These are phyloP conservation scores for Metroxylon sagu DNA, from an alignment of 176 grass and related monocot genomes.

Conservation along the genomic window DNA sequence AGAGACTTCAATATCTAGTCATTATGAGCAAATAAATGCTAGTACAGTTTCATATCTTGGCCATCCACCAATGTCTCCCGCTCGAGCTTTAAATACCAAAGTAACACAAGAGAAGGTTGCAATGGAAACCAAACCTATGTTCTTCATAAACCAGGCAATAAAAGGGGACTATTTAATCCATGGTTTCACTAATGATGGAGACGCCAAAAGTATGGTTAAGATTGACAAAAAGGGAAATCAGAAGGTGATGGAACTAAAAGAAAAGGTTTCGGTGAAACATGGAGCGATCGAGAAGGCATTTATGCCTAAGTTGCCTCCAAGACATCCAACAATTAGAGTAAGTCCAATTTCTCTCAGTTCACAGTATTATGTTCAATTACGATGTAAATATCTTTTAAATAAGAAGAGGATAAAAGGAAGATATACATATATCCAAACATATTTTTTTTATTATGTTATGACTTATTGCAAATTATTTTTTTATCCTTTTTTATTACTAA, in stretches of 20 bases:
- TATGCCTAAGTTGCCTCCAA: slow-evolving; percentile 14
- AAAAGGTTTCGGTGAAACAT: slow-evolving; percentile 20
- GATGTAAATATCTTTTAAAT: no score
- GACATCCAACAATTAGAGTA: slow-evolving; percentile 25
- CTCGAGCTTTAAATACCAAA: background rate
- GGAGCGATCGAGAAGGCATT: slow-evolving; percentile 14
- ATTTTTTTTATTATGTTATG: background rate
- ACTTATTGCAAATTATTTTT: background rate
- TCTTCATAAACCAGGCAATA: slow-evolving; percentile 93
- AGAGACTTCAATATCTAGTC: background rate
- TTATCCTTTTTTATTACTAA: slow-evolving; percentile 2
- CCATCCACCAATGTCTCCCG: background rate
- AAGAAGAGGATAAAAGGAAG: no score
- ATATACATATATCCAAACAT: no score
- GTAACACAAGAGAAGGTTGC: slow-evolving; percentile 18
- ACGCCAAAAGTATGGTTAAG: slow-evolving; percentile 18
- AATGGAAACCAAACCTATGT: slow-evolving; percentile 64
- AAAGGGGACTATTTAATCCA: slow-evolving; percentile 50
- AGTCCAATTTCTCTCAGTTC: background rate
- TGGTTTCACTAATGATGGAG: slow-evolving; percentile 24
- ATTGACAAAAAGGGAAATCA: slow-evolving; percentile 12
- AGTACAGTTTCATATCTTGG: background rate
- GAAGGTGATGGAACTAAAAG: slow-evolving; percentile 16
- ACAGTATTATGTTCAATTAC: no score
- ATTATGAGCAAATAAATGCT: background rate